phyloP scores from a whole-genome alignment of 1,139 yeast genomes.

The Chernovozyma sophiae-reginae region DNA sequence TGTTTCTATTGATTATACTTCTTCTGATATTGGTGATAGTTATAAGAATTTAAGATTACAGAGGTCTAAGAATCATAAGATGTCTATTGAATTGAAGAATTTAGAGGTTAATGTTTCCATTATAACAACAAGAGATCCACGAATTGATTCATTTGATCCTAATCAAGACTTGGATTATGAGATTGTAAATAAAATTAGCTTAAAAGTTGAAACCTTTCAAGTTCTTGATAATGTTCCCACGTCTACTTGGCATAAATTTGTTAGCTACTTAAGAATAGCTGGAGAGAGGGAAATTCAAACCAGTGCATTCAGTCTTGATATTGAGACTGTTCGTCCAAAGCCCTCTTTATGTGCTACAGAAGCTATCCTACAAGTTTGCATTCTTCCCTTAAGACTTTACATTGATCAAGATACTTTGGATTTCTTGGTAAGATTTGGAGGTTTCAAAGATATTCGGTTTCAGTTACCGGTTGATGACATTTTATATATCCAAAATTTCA shows the following conservation, averaged over 20 bases:
- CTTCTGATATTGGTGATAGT: constrained; percentile 19
- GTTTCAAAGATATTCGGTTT: constrained; percentile 72
- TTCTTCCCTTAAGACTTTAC: constrained; percentile 75
- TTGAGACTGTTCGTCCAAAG: constrained; percentile 66
- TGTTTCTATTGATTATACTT: constrained; percentile 3
- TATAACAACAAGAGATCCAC: constrained; percentile 46
- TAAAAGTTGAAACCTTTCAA: constrained; percentile 49
- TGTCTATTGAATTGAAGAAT: constrained; percentile 52
- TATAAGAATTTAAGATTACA: constrained; percentile 51
- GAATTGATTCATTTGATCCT: constrained; percentile 15
- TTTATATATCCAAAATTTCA: constrained; percentile 64
- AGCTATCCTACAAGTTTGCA: constrained; percentile 47
- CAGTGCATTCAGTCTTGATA: constrained; percentile 52
- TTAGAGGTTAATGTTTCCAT: constrained; percentile 46
- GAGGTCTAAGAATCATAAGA: constrained; percentile 65
- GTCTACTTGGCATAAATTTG: constrained; percentile 88
- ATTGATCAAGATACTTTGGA: constrained; percentile 93
- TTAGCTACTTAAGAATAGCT: constrained; percentile 62
- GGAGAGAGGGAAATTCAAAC: constrained; percentile 72
- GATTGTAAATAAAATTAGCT: constrained; percentile 43
- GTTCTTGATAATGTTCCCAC: constrained; percentile 77
- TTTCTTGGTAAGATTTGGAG: constrained; percentile 73
- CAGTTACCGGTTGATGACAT: constrained; percentile 58
- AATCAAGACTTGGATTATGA: constrained; percentile 33
- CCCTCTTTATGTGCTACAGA: constrained; percentile 67